Evolutionary conservation across 306 rosid genomes (phyloP), one percentile per base, ranked within the genome.

Genomic region (Prunus mongolica): DNA sequence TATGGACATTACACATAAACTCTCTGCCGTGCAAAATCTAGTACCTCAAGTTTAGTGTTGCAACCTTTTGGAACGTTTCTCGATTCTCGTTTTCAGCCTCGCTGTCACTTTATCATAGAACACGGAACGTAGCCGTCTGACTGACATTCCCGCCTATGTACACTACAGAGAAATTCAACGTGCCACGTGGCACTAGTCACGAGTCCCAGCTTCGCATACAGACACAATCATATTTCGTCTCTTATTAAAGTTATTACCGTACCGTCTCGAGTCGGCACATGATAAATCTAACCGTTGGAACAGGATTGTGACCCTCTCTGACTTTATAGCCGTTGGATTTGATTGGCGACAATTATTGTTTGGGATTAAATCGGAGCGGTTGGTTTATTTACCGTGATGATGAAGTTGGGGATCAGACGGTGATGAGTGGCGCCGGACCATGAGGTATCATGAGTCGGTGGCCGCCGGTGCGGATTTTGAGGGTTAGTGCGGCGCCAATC

Each of bases 171-270:
- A 5, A 38, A 67, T 57, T 58, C 72, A 50, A 69, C 2, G 2
- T 15, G 28, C 46, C 80, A 69, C 80, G 77, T 78, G 86, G 69
- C 64, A 9, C n/a, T 1, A 14, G 18, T 30, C 65, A 58, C 46
- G 66, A 25, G 22, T 14, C 25, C 20, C 5, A 24, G 8, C 14
- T 7, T 61, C 5, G 54, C 46, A 19, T 3, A n/a, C n/a, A 9
- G 56, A 46, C 47, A 46, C 77, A 3, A 28, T 38, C 46, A 38
- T 50, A 3, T 10, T 38, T 2, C 75, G 79, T 67, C 50, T 54
- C 24, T 61, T 38, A 38, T 32, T 32, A 5, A 5, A 12, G 51
- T 8, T 12, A 3, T 19, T 28, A 16, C 61, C 47, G 57, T 41
- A 25, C 13, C 66, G 6, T 6, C 25, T 30, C 19, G 19, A 19